Evolutionary conservation across 805 yeast genomes (phyloP).

Genomic region (Nakazawaea populi): DNA sequence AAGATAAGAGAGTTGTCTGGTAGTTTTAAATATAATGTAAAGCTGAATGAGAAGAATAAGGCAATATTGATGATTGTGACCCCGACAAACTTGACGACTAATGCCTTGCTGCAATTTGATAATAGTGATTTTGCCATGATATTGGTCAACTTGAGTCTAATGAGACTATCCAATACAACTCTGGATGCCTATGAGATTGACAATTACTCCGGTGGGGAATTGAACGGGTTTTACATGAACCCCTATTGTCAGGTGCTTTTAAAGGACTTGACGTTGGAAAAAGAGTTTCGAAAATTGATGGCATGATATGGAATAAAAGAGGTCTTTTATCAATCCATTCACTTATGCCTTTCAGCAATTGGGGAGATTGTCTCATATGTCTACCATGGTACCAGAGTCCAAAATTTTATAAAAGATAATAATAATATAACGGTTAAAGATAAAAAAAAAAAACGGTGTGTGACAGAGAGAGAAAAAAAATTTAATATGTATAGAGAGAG

Average conservation of each 20-base stretch:
- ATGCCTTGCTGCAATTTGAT: conserved; percentile 40
- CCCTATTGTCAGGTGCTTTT: conserved; percentile 29
- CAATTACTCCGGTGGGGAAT: conserved; percentile 33
- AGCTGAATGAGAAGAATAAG: conserved; percentile 14
- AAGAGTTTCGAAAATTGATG: conserved; percentile 7
- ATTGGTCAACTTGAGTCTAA: conserved; percentile 33
- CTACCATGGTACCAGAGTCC: neutral
- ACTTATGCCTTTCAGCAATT: neutral
- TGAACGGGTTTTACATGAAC: conserved; percentile 31
- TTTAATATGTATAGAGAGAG: conserved; percentile 7
- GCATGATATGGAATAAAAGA: neutral
- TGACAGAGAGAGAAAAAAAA: neutral
- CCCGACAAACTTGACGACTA: conserved; percentile 40
- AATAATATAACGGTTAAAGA: neutral
- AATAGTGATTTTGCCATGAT: conserved; percentile 39
- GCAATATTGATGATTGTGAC: conserved; percentile 38
- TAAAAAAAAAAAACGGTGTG: neutral
- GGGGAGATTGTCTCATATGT: no score
- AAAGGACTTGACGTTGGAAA: conserved; percentile 28
- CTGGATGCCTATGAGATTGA: conserved; percentile 25
- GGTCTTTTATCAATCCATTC: neutral
- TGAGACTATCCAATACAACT: conserved; percentile 15
- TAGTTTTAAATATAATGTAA: conserved; percentile 35
- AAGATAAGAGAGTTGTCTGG: conserved; percentile 50
- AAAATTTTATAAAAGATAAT: neutral